phyloP scores from a whole-genome alignment of 1,284 basidiomycete genomes.

The Austropuccinia psidii region DNA sequence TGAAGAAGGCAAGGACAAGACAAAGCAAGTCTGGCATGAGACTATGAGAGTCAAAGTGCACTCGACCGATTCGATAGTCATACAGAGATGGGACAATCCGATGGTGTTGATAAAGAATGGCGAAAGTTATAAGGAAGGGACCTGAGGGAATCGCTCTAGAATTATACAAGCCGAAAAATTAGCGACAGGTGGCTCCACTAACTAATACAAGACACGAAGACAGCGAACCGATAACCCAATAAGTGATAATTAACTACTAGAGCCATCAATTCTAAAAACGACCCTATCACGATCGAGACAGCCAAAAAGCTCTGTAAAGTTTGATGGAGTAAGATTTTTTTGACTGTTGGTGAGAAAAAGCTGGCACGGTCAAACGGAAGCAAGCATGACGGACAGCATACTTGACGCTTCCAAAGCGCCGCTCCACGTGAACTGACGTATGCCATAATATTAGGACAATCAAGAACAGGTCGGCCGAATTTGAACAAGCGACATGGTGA shows the following conservation, averaged over 20 bases:
- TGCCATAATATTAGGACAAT: conserved; percentile 18
- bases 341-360: neutral
- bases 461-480: conserved; percentile 19
- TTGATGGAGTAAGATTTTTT: neutral
- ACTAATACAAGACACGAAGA: neutral
- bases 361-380: neutral
- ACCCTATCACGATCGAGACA: neutral
- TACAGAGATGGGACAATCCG: conserved; percentile 5
- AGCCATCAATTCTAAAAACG: conserved; percentile 13
- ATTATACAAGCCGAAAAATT: neutral
- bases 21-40: neutral
- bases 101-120: conserved; percentile 29
- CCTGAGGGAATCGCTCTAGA: conserved; percentile 30
- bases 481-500: conserved; percentile 27
- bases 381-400: conserved; percentile 28
- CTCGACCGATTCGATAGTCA: neutral
- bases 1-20: neutral
- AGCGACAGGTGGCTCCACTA: neutral
- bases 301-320: conserved; percentile 14
- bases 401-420: conserved; percentile 26
- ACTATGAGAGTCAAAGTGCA: conserved; percentile 23
- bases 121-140: conserved; percentile 29
- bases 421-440: conserved; percentile 2
- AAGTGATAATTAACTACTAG: conserved; percentile 11
- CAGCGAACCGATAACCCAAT: conserved; percentile 20